Conservation (phyloP, 345 rosid species). For the Gossypium turneri region DNA sequence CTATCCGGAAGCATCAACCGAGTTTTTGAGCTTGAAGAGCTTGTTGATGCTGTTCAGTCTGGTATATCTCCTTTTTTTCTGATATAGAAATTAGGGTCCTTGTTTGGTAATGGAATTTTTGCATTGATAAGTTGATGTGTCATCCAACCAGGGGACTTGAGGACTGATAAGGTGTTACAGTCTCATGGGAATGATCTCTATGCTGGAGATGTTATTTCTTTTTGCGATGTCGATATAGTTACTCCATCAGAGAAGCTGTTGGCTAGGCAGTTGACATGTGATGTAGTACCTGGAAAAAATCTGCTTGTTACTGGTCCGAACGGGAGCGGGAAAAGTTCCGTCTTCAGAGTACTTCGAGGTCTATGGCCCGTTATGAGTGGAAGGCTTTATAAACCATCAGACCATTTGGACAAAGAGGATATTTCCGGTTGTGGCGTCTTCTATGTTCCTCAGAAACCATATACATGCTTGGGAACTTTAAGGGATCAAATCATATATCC, state of each 20-base stretch:
- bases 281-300: conserved; percentile 71
- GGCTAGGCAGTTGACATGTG: conserved; percentile 83
- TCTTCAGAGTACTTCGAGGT: conserved; percentile 91
- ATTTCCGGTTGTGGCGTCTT: conserved; percentile 69
- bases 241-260: conserved; percentile 85
- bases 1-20: conserved; percentile 90
- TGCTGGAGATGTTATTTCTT: conserved; percentile 58
- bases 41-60: conserved; percentile 79
- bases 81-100: background rate
- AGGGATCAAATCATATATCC: conserved; percentile 99
- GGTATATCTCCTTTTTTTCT: conserved; percentile 33
- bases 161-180: conserved; percentile 26
- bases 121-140: conserved; percentile 27
- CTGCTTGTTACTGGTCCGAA: conserved; percentile 98
- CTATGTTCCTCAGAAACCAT: conserved; percentile 91
- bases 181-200: conserved; percentile 30
- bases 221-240: conserved; percentile 72
- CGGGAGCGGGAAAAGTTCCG: conserved; percentile 94
- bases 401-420: conserved; percentile 42
- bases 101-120: conserved; percentile 30
- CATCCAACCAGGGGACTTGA: conserved; percentile 33
- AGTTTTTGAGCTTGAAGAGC: conserved; percentile 92
- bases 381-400: conserved; percentile 62
- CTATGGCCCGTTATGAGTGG: conserved; percentile 98
- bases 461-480: conserved; percentile 94